Base-by-base conservation (phyloP, 768 basidiomycete species). In the Lyophyllum semitale region DNA sequence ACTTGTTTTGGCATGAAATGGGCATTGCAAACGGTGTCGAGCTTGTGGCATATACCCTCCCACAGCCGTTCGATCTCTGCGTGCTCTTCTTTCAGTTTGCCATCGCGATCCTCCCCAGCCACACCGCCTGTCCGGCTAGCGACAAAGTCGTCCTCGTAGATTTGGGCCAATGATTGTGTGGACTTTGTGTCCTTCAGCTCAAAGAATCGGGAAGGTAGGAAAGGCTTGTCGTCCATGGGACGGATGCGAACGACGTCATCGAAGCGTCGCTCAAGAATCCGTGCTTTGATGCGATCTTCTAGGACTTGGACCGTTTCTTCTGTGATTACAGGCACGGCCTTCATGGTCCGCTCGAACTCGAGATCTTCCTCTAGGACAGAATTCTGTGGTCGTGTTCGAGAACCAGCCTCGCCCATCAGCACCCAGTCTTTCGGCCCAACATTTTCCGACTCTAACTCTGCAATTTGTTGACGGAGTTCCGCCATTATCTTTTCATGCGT, bases 1-100 rank as follows among this genome's bases (percentile, higher is more conserved):
- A 96, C 96, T 68, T 87, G 85, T 70, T 98, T 98, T 1, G 96
- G 97, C 15, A 92, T 89, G 68, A 94, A 98, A 69, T 98, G 93
- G 1, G 95, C 87, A 66, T 98, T 98, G 68, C 91, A 92, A 32
- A 98, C 75, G 18, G 96, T 93, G 71, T 98, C 97, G 32, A 98
- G 77, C 67, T 96, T 97, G 42, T 81, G 76, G 54, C 87, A 92
- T 32, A 99, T 88, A 43, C 80, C 82, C 51, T 93, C 91, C 93
- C 96, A 98, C 9, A 87, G 62, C 47, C 77, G 75, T 53, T 90
- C 87, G 49, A 98, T 86, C 68, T 91, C 95, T 13, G 87, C 84
- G 68, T 98, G 96, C 68, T 97, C 93, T 66, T 91, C 89, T 66
- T 81, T 76, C 33, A 98, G 76, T 68, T 92, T 95, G 18, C 89